A percentile compares a stretch with the other conserved stretches of the same genome.
These are phyloP conservation scores for Cryptosporidium ubiquitum DNA, from an alignment of 169 alveolate genomes.

Conservation along the genomic window DNA sequence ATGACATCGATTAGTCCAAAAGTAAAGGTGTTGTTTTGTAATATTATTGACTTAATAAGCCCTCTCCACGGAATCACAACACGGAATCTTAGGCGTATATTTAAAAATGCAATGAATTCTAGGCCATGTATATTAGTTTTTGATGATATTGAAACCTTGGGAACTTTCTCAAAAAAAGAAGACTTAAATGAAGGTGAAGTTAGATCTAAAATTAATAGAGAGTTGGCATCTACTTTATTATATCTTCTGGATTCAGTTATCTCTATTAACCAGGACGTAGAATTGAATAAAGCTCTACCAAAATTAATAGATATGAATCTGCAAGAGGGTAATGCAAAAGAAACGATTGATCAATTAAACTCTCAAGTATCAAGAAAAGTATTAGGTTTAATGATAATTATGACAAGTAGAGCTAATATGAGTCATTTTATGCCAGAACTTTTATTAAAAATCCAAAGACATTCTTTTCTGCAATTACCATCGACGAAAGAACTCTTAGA, in stretches of 20 bases:
- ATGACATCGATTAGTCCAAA: constrained; percentile 45
- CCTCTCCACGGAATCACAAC: constrained; percentile 65
- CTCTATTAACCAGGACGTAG: background rate
- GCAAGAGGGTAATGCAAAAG: background rate
- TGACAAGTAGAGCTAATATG: constrained; percentile 31
- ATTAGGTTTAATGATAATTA: constrained; percentile 34
- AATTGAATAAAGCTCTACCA: background rate
- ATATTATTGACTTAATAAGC: constrained; percentile 39
- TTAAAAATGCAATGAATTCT: constrained; percentile 42
- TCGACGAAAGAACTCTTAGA: constrained; percentile 14
- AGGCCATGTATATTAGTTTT: constrained; percentile 60
- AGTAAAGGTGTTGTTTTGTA: constrained; percentile 35
- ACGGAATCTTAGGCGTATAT: constrained; percentile 46
- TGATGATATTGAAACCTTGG: constrained; percentile 59
- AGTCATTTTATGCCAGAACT: background rate
- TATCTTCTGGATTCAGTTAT: constrained; percentile 50
- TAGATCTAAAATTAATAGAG: constrained; percentile 41
- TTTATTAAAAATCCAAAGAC: constrained; percentile 23
- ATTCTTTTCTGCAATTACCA: constrained; percentile 29
- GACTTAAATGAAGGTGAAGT: constrained; percentile 12
- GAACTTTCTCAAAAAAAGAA: background rate
- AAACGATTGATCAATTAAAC: background rate
- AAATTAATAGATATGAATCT: background rate
- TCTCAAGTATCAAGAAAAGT: constrained; percentile 12
- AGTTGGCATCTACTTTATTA: constrained; percentile 30